Percentiles rank a stretch among this genome's conserved stretches.
Conservation (phyloP, 2,329 filamentous ascomycete genomes). For the Grosmannia serpens region DNA sequence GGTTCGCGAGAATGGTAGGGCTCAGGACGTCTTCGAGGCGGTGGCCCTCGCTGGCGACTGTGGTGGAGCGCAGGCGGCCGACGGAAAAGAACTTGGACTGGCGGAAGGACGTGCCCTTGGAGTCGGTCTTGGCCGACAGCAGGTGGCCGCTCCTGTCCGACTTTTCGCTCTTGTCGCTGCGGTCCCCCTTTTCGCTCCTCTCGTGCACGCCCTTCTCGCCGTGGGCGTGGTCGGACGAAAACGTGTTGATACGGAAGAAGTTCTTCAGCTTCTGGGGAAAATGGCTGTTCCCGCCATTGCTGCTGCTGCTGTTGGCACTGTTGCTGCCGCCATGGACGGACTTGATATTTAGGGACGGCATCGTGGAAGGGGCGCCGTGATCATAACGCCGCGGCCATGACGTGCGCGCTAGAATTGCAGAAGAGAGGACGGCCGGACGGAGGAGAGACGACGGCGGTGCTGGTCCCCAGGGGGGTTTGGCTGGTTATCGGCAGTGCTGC, state of each 20-base stretch:
- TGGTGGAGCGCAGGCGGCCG: slow-evolving; percentile 77
- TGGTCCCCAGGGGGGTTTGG: background rate
- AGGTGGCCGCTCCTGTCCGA: slow-evolving; percentile 11
- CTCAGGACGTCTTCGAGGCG: slow-evolving; percentile 79
- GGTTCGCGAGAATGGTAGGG: slow-evolving; percentile 88
- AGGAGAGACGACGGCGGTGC: background rate
- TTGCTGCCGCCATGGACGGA: slow-evolving; percentile 28
- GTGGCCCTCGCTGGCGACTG: slow-evolving; percentile 87
- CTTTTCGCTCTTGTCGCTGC: background rate
- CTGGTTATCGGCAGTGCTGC: background rate
- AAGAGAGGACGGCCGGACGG: background rate
- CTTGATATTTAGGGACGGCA: slow-evolving; percentile 34
- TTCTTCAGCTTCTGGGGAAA: slow-evolving; percentile 59
- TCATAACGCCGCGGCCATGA: slow-evolving; percentile 15
- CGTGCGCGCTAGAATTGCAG: slow-evolving; percentile 11
- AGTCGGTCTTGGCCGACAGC: slow-evolving; percentile 37
- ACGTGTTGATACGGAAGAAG: slow-evolving; percentile 54
- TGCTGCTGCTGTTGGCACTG: slow-evolving; percentile 28
- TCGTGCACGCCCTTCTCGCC: slow-evolving; percentile 1
- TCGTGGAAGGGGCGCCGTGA: slow-evolving; percentile 11
- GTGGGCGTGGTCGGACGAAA: slow-evolving; percentile 15
- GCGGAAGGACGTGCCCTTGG: slow-evolving; percentile 54
- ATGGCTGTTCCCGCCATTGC: slow-evolving; percentile 43
- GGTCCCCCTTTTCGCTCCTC: background rate
- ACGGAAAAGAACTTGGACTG: slow-evolving; percentile 87